phyloP scores from a whole-genome alignment of 305 asterid genomes.

The Solanum chacoense region DNA sequence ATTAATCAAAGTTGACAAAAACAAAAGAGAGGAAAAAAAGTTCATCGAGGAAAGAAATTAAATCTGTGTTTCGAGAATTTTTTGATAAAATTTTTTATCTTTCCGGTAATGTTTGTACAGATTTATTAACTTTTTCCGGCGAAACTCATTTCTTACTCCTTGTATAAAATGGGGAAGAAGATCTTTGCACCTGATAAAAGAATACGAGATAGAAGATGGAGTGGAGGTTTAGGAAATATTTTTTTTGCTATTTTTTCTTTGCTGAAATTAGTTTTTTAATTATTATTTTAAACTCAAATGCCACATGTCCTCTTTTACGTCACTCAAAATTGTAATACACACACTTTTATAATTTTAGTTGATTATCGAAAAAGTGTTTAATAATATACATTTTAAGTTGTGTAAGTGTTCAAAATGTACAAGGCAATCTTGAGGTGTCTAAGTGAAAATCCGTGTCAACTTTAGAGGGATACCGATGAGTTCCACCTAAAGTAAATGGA shows the following conservation, averaged over 20 bases:
- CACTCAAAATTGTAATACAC: not conserved
- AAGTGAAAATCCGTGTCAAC: not conserved
- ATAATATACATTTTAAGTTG: not conserved
- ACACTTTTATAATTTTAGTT: not conserved
- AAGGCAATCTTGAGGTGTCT: not conserved
- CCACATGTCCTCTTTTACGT: not conserved
- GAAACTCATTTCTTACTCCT: not conserved
- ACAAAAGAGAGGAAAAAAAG: not conserved
- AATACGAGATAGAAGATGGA: not conserved
- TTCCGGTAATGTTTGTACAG: not conserved
- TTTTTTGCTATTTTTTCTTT: not conserved
- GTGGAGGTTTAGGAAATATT: not conserved
- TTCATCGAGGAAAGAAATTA: not conserved
- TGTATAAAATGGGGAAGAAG: not conserved
- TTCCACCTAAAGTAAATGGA: not conserved
- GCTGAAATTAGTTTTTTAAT: not conserved
- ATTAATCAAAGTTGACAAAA: not conserved
- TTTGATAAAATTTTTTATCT: not conserved
- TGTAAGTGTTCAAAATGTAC: not conserved
- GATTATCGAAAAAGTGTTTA: too few relatives aligned
- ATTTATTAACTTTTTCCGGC: not conserved
- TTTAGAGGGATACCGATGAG: not conserved
- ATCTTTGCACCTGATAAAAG: not conserved
- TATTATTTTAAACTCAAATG: not conserved
- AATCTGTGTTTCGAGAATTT: not conserved